Evolutionary conservation across 352 stramenopile species (phyloP), one percentile per base, ranked within the genome.

Genomic region (Phytophthora cactorum): DNA sequence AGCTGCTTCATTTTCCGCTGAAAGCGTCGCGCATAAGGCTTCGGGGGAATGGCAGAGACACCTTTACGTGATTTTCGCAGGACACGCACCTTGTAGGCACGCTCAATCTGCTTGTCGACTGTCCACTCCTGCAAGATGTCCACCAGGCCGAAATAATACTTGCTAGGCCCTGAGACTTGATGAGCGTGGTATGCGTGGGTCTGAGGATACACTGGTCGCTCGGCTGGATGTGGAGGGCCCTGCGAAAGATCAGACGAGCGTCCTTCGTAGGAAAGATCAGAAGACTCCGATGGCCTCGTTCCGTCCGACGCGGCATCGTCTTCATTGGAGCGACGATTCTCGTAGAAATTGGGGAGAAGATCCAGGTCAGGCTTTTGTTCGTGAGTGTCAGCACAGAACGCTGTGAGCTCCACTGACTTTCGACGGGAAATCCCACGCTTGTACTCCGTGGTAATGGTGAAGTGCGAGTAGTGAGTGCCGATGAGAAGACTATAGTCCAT

Each of bases 401-500:
- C 72, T 10, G 55, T 77, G 15, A 74, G 52, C 12, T 79, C 68
- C 46, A 81, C 60, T 7, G 69, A 78, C 43, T 72, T 79, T 15
- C 58, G 68, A 54, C 60, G 68, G 9, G 71, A 75, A 54, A 75
- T 44, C 14, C 70, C 63, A 60, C 64, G 52, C 38, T 75, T 67
- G 17, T 70, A 66, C 46, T 71, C 70, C 17, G 72, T 78, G 8
- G 82, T 79, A 59, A 95, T 94, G 1, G 75, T 91, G 58, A 93
- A 96, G 46, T 93, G 76, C 31, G 77, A 89, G 66, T 96, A 92
- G 64, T 97, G 91, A 7, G 91, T 84, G 4, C 90, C 90, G 17
- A 97, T 84, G 0, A 97, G 72, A 29, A 97, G 77, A 60, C 82
- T 94, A 63, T 97, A 97, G 74, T 97, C 91, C 91, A 97, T 97